Conservation (phyloP, 2,329 filamentous ascomycete species). For the Aspergillus ochraceus region DNA sequence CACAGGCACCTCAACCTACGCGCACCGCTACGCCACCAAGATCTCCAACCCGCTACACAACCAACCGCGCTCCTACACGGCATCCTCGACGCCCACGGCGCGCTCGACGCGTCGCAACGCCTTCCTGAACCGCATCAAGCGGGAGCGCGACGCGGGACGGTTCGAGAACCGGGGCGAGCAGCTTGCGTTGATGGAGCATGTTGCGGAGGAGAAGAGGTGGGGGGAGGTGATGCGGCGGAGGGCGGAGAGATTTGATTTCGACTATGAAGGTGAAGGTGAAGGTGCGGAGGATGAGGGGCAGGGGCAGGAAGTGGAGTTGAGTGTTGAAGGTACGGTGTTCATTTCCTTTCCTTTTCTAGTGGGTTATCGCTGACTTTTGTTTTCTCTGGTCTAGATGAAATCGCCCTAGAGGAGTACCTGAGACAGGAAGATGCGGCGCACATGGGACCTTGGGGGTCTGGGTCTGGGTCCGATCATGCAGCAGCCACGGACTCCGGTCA, state of each 20-base stretch:
- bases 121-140: conserved; percentile 44
- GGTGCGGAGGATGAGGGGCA: neutral
- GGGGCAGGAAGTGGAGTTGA: neutral
- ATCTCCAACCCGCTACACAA: conserved; percentile 35
- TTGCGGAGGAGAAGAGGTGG: conserved; percentile 40
- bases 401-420: conserved; percentile 37
- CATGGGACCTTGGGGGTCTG: conserved; percentile 20
- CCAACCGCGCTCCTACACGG: conserved; percentile 17
- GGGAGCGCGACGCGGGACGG: conserved; percentile 39
- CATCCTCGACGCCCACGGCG: conserved; percentile 25
- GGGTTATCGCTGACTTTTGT: neutral
- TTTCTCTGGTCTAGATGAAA: conserved; percentile 28
- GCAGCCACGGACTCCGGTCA: neutral
- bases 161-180: conserved; percentile 44
- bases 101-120: conserved; percentile 37
- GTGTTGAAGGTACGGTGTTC: neutral
- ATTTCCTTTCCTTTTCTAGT: neutral
- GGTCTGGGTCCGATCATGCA: conserved; percentile 1
- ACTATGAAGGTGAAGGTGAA: neutral
- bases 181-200: conserved; percentile 44
- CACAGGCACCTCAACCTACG: conserved; percentile 27
- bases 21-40: conserved; percentile 36
- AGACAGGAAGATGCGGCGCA: conserved; percentile 36
- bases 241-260: conserved; percentile 26
- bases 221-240: conserved; percentile 38